Percentiles rank a stretch among this genome's conserved stretches.
Evolutionary conservation across 1,139 yeast species (phyloP).

Genomic region (Debaryomyces fabryi): DNA sequence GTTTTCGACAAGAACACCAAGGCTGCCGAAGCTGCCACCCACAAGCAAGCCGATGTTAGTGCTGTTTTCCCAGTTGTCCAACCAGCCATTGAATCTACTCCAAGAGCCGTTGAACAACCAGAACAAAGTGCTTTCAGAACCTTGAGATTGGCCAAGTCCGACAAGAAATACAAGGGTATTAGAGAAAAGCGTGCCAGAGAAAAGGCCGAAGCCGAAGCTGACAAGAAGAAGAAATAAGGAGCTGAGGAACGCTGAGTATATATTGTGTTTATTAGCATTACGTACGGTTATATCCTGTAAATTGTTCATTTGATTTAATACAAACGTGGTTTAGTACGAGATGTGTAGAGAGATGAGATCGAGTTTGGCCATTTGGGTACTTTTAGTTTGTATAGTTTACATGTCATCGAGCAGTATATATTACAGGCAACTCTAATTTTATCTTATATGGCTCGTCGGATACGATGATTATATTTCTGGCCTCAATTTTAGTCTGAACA

Average conservation of each 20-base stretch:
- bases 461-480: too few species aligned
- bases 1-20: slow-evolving; percentile 89
- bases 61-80: slow-evolving; percentile 93
- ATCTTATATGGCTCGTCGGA: too few species aligned
- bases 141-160: slow-evolving; percentile 92
- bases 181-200: slow-evolving; percentile 98
- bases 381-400: too few species aligned
- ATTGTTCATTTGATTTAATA: slow-evolving; percentile 8
- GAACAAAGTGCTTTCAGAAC: slow-evolving; percentile 95
- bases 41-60: slow-evolving; percentile 76
- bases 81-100: slow-evolving; percentile 67
- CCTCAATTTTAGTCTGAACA: too few species aligned
- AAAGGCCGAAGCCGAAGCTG: slow-evolving; percentile 99
- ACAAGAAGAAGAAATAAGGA: slow-evolving; percentile 84
- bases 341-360: background rate
- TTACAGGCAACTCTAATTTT: too few species aligned
- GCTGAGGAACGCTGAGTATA: slow-evolving; percentile 7
- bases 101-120: slow-evolving; percentile 87
- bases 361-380: background rate
- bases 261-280: slow-evolving; percentile 7
- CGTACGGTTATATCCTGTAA: slow-evolving; percentile 7
- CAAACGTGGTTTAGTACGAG: slow-evolving; percentile 7
- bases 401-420: too few species aligned
- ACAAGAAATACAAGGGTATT: slow-evolving; percentile 90
- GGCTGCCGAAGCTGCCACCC: slow-evolving; percentile 68